A percentile compares a stretch with the other conserved stretches of the same genome.
These are phyloP conservation scores for Xylaria sp. DNA, from an alignment of 2,329 filamentous ascomycete genomes.

Conservation along the genomic window DNA sequence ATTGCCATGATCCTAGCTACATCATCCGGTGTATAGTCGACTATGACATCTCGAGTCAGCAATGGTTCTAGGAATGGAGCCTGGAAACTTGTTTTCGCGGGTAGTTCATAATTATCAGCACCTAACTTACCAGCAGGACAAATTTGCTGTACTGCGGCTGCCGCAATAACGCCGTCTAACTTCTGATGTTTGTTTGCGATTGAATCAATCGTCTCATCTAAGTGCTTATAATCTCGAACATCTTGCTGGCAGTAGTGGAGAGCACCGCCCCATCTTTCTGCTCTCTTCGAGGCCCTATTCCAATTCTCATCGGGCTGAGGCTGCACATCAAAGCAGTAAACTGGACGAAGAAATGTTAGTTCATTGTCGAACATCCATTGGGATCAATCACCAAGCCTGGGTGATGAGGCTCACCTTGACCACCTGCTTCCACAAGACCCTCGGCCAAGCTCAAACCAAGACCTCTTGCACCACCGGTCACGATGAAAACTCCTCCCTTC, in stretches of 20 bases:
- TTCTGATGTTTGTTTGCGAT: constrained; percentile 70
- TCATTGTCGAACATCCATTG: background rate
- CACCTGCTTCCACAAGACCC: constrained; percentile 79
- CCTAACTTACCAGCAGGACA: constrained; percentile 54
- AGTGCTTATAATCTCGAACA: constrained; percentile 68
- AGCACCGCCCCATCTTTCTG: constrained; percentile 71
- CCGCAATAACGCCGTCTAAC: constrained; percentile 74
- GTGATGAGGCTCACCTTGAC: constrained; percentile 61
- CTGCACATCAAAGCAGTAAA: constrained; percentile 68
- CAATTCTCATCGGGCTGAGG: constrained; percentile 67
- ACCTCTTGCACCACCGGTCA: constrained; percentile 77
- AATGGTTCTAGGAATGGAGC: background rate
- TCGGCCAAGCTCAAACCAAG: constrained; percentile 80
- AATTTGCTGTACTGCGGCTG: constrained; percentile 76
- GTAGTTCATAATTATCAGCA: background rate
- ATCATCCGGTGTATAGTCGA: constrained; percentile 70
- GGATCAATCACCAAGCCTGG: too few relatives aligned
- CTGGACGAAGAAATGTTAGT: constrained; percentile 48
- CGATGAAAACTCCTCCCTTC: constrained; percentile 72
- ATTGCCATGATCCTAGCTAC: constrained; percentile 74
- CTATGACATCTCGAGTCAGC: constrained; percentile 52
- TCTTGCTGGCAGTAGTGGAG: constrained; percentile 76
- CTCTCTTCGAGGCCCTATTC: constrained; percentile 67
- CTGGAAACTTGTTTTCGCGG: background rate
- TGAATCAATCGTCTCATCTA: constrained; percentile 67